Evolutionary conservation across 2,329 filamentous ascomycete genomes (phyloP).

Genomic region (Aspergillus pseudoterreus): DNA sequence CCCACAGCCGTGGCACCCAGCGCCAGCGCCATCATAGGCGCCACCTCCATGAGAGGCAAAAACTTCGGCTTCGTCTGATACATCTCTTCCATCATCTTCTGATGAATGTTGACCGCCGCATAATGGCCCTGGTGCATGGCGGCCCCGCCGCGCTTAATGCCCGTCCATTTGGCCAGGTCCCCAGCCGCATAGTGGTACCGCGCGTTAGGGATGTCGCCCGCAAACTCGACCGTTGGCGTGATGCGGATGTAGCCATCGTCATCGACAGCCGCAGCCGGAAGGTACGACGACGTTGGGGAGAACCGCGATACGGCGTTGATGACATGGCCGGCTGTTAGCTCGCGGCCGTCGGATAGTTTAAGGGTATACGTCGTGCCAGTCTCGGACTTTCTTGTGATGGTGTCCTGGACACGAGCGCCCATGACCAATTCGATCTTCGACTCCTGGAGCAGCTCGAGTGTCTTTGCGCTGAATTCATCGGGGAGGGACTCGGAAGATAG

Average conservation of each 20-base stretch:
- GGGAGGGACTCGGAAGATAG: constrained; percentile 68
- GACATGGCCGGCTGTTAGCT: constrained; percentile 59
- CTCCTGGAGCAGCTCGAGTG: constrained; percentile 51
- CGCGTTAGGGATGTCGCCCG: constrained; percentile 52
- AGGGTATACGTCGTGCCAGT: constrained; percentile 46
- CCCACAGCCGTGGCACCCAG: background rate
- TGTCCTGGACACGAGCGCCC: background rate
- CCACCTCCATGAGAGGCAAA: background rate
- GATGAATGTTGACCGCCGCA: constrained; percentile 1
- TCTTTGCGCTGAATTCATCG: constrained; percentile 61
- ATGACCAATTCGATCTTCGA: background rate
- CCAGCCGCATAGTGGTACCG: constrained; percentile 60
- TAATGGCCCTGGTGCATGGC: constrained; percentile 2
- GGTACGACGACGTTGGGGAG: constrained; percentile 57
- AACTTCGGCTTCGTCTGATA: background rate
- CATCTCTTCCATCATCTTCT: background rate
- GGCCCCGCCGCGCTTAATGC: constrained; percentile 1
- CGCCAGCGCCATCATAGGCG: constrained; percentile 2
- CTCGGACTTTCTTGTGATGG: constrained; percentile 32
- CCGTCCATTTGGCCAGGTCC: constrained; percentile 27
- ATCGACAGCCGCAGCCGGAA: constrained; percentile 56
- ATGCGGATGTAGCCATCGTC: constrained; percentile 63
- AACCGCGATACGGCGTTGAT: constrained; percentile 65
- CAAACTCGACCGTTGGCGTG: constrained; percentile 53
- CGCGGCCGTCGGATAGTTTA: constrained; percentile 57